Evolutionary conservation across 805 yeast genomes (phyloP).

Genomic region (Pichia membranifaciens): DNA sequence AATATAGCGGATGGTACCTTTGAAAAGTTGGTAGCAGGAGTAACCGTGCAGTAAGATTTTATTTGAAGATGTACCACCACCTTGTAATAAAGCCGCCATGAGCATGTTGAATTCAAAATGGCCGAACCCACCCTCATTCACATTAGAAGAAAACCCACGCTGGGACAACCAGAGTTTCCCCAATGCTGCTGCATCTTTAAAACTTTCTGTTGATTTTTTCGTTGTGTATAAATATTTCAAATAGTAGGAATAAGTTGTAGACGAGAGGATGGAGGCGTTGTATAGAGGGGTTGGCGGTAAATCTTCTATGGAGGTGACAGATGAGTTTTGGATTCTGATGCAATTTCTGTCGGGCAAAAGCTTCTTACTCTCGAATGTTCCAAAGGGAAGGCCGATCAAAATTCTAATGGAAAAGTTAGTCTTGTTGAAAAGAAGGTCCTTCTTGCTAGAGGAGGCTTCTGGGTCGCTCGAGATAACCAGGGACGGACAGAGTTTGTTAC

Average conservation of each 20-base stretch:
- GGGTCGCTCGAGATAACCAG: slow-evolving; percentile 48
- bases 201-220: slow-evolving; percentile 71
- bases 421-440: slow-evolving; percentile 52
- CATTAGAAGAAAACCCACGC: slow-evolving; percentile 65
- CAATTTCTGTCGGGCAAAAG: slow-evolving; percentile 76
- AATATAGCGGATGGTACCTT: slow-evolving; percentile 75
- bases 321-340: slow-evolving; percentile 53
- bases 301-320: slow-evolving; percentile 20
- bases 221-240: slow-evolving; percentile 71
- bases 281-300: slow-evolving; percentile 80
- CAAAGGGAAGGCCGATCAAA: slow-evolving; percentile 66
- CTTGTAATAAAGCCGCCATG: slow-evolving; percentile 75
- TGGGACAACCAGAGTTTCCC: slow-evolving; percentile 90
- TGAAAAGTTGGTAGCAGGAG: slow-evolving; percentile 89
- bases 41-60: slow-evolving; percentile 79
- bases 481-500: slow-evolving; percentile 72
- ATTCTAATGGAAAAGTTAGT: slow-evolving; percentile 69
- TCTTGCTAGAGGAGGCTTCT: slow-evolving; percentile 39
- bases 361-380: slow-evolving; percentile 67
- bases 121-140: slow-evolving; percentile 76
- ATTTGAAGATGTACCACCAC: slow-evolving; percentile 74
- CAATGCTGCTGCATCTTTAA: slow-evolving; percentile 78
- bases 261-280: slow-evolving; percentile 72
- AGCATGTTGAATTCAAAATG: slow-evolving; percentile 81
- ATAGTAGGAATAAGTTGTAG: slow-evolving; percentile 62